A percentile compares a stretch with the other conserved stretches of the same genome.
Evolutionary conservation across 768 basidiomycete genomes (phyloP).

Genomic region (Lactarius quietus): DNA sequence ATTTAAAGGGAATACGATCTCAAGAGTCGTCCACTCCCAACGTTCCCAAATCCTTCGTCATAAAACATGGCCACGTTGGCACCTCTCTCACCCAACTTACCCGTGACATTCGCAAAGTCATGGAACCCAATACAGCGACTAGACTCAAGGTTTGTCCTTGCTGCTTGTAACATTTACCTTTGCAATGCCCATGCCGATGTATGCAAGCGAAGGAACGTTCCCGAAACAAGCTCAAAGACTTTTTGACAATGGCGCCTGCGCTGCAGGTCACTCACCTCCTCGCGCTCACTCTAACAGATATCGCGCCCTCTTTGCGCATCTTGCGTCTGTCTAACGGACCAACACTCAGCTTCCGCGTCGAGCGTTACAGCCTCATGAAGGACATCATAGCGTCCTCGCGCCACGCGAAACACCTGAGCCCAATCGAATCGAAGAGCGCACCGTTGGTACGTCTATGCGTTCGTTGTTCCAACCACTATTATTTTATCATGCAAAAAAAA

Average conservation of each 20-base stretch:
- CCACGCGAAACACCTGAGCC: slow-evolving; percentile 68
- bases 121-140: slow-evolving; percentile 97
- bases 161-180: background rate
- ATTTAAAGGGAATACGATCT: slow-evolving; percentile 54
- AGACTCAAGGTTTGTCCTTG: slow-evolving; percentile 66
- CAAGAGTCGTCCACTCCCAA: slow-evolving; percentile 35
- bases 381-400: slow-evolving; percentile 68
- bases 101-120: slow-evolving; percentile 87
- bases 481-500: slow-evolving; percentile 7
- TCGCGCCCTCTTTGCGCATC: slow-evolving; percentile 84
- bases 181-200: slow-evolving; percentile 20
- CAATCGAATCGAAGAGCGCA: slow-evolving; percentile 82
- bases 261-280: slow-evolving; percentile 90
- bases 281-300: slow-evolving; percentile 82
- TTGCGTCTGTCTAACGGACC: slow-evolving; percentile 87
- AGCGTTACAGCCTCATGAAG: slow-evolving; percentile 89
- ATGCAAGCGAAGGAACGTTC: slow-evolving; percentile 69
- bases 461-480: background rate
- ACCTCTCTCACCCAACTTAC: slow-evolving; percentile 84
- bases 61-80: slow-evolving; percentile 94
- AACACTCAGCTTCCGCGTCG: slow-evolving; percentile 88
- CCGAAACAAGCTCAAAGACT: slow-evolving; percentile 90
- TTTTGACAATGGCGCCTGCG: slow-evolving; percentile 84
- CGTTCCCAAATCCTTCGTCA: slow-evolving; percentile 89
- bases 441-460: slow-evolving; percentile 72